phyloP scores from a whole-genome alignment of 192 early-diverging fungal species.

The Obelidium mucronatum region DNA sequence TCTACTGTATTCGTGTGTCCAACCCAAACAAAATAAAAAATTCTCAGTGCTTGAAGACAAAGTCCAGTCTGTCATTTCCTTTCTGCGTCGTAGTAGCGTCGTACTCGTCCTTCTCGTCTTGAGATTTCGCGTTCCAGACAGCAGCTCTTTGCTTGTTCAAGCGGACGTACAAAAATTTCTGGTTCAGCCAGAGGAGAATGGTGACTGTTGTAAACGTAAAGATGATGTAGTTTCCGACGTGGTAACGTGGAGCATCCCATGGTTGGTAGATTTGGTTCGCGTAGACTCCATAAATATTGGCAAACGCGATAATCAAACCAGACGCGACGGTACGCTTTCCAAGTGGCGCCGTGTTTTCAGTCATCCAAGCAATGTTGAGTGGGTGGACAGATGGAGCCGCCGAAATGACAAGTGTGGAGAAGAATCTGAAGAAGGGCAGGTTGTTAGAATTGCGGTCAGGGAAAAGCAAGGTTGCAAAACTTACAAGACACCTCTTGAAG shows the following conservation, averaged over 20 bases:
- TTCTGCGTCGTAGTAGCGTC: conserved; percentile 57
- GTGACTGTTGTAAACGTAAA: conserved; percentile 48
- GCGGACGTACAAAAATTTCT: conserved; percentile 49
- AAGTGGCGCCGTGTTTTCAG: conserved; percentile 25
- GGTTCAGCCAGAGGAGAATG: conserved; percentile 49
- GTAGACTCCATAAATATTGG: conserved; percentile 33
- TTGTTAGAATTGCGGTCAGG: too few relatives aligned
- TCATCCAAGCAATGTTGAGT: too few relatives aligned
- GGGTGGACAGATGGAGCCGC: not conserved
- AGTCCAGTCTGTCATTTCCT: conserved; percentile 63
- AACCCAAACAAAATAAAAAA: not conserved
- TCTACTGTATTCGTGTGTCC: too few relatives aligned
- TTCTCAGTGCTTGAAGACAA: conserved; percentile 23
- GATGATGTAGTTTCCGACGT: conserved; percentile 56
- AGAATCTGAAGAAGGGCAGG: not conserved
- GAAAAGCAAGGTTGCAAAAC: not conserved
- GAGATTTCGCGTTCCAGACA: conserved; percentile 56
- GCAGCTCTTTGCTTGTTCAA: conserved; percentile 46
- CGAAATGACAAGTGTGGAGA: conserved; percentile 22
- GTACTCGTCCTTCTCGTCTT: conserved; percentile 59
- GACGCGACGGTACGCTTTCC: conserved; percentile 35
- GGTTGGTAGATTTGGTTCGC: too few relatives aligned
- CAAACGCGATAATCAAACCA: conserved; percentile 30
- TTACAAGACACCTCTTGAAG: not conserved
- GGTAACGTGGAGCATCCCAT: conserved; percentile 57